Percentiles rank a stretch among this genome's conserved stretches.
These are phyloP conservation scores for Ilex asprella DNA, from an alignment of 257 asterid genomes.

Conservation along the genomic window DNA sequence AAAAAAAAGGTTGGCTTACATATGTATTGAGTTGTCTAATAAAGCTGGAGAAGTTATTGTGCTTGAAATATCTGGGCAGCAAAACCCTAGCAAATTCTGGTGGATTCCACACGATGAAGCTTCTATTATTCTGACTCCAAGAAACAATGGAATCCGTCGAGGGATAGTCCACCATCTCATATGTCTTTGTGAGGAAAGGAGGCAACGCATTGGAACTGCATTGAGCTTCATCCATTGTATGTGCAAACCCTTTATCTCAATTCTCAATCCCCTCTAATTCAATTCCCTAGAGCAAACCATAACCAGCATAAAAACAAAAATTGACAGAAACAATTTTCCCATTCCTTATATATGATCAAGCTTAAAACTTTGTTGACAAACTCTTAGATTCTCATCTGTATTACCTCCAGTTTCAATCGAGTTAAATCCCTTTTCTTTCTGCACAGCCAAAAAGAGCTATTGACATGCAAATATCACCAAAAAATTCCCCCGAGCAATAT, in stretches of 20 bases:
- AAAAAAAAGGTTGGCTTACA: constrained; percentile 38
- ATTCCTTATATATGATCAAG: neutral
- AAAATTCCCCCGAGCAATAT: neutral
- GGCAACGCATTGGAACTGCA: constrained; percentile 54
- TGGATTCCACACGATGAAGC: constrained; percentile 89
- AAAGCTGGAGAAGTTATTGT: constrained; percentile 89
- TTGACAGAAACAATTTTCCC: too few species aligned
- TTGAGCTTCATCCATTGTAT: constrained; percentile 7
- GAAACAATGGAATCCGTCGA: constrained; percentile 59
- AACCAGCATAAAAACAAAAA: neutral
- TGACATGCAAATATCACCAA: neutral
- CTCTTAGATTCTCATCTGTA: neutral
- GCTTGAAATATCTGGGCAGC: constrained; percentile 84
- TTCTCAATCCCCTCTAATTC: too few species aligned
- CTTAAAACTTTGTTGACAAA: neutral
- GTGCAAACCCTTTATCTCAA: neutral
- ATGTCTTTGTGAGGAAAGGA: constrained; percentile 79
- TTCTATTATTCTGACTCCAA: constrained; percentile 57
- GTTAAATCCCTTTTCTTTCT: too few species aligned
- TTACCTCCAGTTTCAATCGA: neutral
- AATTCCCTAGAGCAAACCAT: neutral
- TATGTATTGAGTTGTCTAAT: constrained; percentile 90
- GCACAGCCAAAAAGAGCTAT: neutral
- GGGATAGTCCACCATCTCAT: constrained; percentile 80
- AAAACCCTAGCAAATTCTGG: constrained; percentile 80